These are phyloP conservation scores for Collybia sordida DNA, from an alignment of 768 basidiomycete genomes.

Conservation along the genomic window DNA sequence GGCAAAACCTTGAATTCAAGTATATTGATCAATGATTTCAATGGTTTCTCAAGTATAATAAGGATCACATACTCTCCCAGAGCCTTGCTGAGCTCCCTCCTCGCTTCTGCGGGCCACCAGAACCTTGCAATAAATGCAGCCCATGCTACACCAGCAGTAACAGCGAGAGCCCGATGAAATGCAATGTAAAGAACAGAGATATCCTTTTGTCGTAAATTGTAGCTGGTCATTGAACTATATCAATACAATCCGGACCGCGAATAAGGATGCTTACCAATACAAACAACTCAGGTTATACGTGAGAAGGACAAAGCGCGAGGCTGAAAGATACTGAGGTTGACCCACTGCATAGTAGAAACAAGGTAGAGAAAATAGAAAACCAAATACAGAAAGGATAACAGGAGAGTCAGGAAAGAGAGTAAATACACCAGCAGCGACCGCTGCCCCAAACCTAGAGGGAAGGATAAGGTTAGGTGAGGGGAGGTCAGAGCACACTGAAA, in stretches of 20 bases:
- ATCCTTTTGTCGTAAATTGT: conserved; percentile 69
- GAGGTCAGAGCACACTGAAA: neutral
- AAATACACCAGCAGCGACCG: conserved; percentile 71
- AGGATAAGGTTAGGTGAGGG: conserved; percentile 9
- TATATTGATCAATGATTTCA: conserved; percentile 2
- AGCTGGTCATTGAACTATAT: conserved; percentile 42
- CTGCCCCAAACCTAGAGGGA: conserved; percentile 69
- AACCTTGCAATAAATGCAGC: conserved; percentile 83
- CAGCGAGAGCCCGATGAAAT: conserved; percentile 73
- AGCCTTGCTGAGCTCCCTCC: conserved; percentile 80
- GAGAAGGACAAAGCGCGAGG: conserved; percentile 78
- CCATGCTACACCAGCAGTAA: conserved; percentile 86
- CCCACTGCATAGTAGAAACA: conserved; percentile 91
- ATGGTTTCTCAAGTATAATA: neutral
- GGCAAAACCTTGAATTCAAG: conserved; percentile 73
- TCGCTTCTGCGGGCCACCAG: conserved; percentile 96
- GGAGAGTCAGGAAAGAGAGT: conserved; percentile 75
- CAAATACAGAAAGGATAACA: conserved; percentile 73
- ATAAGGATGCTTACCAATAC: conserved; percentile 45
- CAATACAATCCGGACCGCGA: neutral
- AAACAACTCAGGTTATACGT: conserved; percentile 90
- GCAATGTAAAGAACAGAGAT: conserved; percentile 70
- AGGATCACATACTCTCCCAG: conserved; percentile 70
- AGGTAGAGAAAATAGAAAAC: conserved; percentile 87
- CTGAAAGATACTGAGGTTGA: conserved; percentile 72